These are phyloP conservation scores for Glaciozyma antarctica DNA, from an alignment of 768 basidiomycete species.

Conservation along the genomic window DNA sequence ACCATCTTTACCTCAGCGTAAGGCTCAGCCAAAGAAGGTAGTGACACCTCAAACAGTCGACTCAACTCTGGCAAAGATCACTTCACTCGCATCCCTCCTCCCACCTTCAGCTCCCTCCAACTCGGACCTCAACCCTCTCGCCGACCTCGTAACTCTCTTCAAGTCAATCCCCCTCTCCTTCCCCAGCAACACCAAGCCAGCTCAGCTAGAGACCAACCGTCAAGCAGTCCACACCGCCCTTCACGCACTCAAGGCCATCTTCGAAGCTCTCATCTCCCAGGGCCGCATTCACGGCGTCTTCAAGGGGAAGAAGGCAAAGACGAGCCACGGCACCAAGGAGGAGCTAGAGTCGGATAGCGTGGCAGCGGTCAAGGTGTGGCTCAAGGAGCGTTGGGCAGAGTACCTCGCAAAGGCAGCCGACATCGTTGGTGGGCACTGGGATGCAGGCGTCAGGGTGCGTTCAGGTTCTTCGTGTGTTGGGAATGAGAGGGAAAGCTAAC, in stretches of 20 bases:
- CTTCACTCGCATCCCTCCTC: conserved; percentile 18
- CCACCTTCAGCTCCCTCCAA: conserved; percentile 25
- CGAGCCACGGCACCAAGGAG: conserved; percentile 5
- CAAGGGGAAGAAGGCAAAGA: conserved; percentile 40
- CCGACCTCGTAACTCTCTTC: conserved; percentile 28
- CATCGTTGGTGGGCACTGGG: conserved; percentile 67
- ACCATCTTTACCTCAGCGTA: no score
- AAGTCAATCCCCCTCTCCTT: neutral
- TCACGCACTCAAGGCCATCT: conserved; percentile 41
- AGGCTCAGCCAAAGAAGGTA: no score
- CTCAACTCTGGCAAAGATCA: neutral
- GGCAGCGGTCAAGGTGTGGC: conserved; percentile 54
- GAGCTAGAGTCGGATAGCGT: conserved; percentile 47
- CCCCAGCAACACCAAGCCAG: neutral
- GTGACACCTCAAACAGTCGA: neutral
- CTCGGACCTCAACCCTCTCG: conserved; percentile 27
- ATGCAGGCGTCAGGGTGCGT: conserved; percentile 56
- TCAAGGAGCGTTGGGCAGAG: conserved; percentile 61
- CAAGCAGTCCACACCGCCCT: conserved; percentile 29
- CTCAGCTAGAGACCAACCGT: conserved; percentile 21
- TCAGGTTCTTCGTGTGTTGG: neutral
- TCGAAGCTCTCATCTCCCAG: conserved; percentile 54
- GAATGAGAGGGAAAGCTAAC: neutral
- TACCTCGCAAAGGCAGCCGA: conserved; percentile 62
- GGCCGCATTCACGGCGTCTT: conserved; percentile 48